phyloP scores from a whole-genome alignment of 179 eudicot genomes.

The Beta lomatogona region DNA sequence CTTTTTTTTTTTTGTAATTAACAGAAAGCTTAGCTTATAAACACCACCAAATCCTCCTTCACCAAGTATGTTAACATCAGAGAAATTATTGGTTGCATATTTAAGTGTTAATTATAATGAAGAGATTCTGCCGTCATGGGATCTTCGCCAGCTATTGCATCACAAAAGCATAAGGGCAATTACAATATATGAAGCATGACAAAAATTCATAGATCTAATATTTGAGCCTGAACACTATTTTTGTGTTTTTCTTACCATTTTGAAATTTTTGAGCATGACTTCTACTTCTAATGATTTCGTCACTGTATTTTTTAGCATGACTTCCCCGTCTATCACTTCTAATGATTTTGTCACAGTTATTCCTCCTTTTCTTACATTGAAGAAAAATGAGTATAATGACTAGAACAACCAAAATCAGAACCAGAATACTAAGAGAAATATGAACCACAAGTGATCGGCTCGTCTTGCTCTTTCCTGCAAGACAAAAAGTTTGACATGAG shows the following conservation, averaged over 20 bases:
- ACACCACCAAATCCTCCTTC: constrained; percentile 3
- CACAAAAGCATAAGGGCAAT: too few species aligned
- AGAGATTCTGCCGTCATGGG: not conserved
- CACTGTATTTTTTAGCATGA: not conserved
- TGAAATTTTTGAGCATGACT: too few species aligned
- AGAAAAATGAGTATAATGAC: not conserved
- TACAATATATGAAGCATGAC: not conserved
- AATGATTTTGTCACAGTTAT: not conserved
- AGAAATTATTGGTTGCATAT: not conserved
- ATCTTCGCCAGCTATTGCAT: not conserved
- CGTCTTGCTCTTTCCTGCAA: too few species aligned
- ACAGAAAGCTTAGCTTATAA: not conserved
- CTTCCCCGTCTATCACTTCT: not conserved
- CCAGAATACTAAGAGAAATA: not conserved
- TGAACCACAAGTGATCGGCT: too few species aligned
- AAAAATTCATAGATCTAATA: too few species aligned
- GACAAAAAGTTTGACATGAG: too few species aligned
- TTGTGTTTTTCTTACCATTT: not conserved
- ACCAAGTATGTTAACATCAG: not conserved
- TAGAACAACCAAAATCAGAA: not conserved
- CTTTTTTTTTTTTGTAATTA: not conserved
- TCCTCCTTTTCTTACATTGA: not conserved
- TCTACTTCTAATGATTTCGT: too few species aligned
- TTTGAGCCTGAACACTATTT: too few species aligned
- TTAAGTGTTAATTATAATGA: not conserved